Base-by-base conservation (phyloP, 1,139 yeast genomes). In the Pichia sp. region DNA sequence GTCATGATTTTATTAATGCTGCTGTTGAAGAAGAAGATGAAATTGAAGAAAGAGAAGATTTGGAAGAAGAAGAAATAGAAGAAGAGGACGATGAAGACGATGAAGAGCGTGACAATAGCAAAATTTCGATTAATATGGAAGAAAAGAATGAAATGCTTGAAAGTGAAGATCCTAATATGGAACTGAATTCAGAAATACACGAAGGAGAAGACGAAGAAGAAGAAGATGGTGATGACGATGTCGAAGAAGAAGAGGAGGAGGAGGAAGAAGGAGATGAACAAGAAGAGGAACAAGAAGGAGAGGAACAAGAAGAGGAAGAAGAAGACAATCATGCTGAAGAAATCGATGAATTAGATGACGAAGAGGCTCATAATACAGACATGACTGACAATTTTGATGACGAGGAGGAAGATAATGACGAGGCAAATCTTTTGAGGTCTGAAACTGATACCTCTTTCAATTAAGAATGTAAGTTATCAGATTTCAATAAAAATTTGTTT, bases 21-120 rank as follows among this genome's bases (percentile, higher is more conserved):
- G 51, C 36, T 26, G 46, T 38, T 25, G 40, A 39, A 11, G 46
- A 38, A 7, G 46, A 33, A 11, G 51, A 43, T 2, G 45, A 46
- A 5, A 47, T 32, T 8, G 41, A 4, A 9, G 57, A 46, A 29
- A 57, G 43, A 11, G 56, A 44, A 4, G 54, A 45, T 4, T 39
- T 43, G 27, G 54, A 49, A 28, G 55, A 45, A 28, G 52, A 52
- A 29, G 49, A 46, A 18, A 55, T 51, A n/a, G 47, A 44, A 25
- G 40, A 30, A 29, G 34, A 27, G 26, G 48, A 34, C 6, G 44
- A 50, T 27, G 43, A 33, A 11, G 46, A 32, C 9, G 39, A 7
- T 28, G 29, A 39, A 28, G 43, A 39, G 7, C 37, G 29, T 25
- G 39, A 43, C 1, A 30, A 35, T 38, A 43, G 46, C 11, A 43